Evolutionary conservation across 768 basidiomycete species (phyloP), one percentile per base, ranked within the genome.

Genomic region (Leccinum truebloodii): DNA sequence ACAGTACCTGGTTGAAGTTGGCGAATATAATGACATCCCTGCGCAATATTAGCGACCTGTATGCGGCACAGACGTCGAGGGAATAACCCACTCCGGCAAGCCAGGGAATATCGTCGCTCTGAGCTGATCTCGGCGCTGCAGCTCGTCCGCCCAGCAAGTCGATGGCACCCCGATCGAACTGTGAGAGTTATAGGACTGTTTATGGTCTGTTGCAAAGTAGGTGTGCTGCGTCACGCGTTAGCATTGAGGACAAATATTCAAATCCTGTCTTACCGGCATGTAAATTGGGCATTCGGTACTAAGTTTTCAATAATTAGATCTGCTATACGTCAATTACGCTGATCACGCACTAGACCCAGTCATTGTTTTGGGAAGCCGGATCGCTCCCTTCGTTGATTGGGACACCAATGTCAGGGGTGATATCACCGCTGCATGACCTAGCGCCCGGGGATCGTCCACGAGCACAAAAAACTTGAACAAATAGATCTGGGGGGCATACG

Each of bases 201-300:
- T 79, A 63, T 83, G 82, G 60, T 83, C 82, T 6, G 80, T 80
- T 34, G 77, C 79, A 58, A 83, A 81, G 63, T 78, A 81, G 14
- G 79, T 76, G 65, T 81, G 78, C 80, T 81, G 58, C 24, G 20
- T 20, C 46, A 49, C 13, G 14, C 26, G 28, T 66, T 14, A 67
- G 54, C 26, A 26, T 24, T 30, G 20, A n/a, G 41, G 34, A 55
- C 22, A 41, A 6, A 30, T n/a, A 32, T 26, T 13, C 8, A 41
- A 9, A 13, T 34, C 32, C 32, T 10, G 24, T 49, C 78, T 44
- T 57, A 81, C 80, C 1, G 80, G 80, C 76, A 81, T 78, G 59
- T 80, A 80, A 12, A 81, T 73, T 9, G 80, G 75, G 34, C 78
- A 78, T 65, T 81, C 80, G 3, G 74, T 76, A 49, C 80, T 81